These are phyloP conservation scores for Gnomoniopsis sp. DNA, from an alignment of 2,329 filamentous ascomycete genomes.

Conservation along the genomic window DNA sequence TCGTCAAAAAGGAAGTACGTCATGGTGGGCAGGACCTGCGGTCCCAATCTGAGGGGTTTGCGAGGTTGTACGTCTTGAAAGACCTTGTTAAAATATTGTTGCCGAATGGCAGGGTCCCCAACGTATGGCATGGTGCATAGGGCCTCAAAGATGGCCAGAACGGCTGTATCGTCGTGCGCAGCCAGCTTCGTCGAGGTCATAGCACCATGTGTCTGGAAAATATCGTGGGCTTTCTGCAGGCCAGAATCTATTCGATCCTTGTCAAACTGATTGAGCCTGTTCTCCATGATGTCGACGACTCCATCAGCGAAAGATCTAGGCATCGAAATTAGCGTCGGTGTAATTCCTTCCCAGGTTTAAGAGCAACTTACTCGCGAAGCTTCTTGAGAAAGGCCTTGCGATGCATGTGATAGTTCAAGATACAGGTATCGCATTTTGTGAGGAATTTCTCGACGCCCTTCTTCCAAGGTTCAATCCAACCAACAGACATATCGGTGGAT, in stretches of 20 bases:
- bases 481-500: constrained; percentile 55
- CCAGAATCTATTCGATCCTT: constrained; percentile 30
- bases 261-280: constrained; percentile 36
- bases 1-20: constrained; percentile 79
- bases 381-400: constrained; percentile 61
- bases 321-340: neutral
- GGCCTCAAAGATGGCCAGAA: constrained; percentile 83
- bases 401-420: constrained; percentile 69
- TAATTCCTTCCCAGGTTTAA: neutral
- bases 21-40: constrained; percentile 74
- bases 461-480: constrained; percentile 59
- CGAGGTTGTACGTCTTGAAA: constrained; percentile 78
- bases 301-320: constrained; percentile 35
- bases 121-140: constrained; percentile 82
- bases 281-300: constrained; percentile 35
- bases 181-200: constrained; percentile 47
- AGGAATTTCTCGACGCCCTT: constrained; percentile 55
- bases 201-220: constrained; percentile 37
- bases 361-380: constrained; percentile 52
- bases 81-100: constrained; percentile 69
- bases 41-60: constrained; percentile 71
- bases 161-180: constrained; percentile 51
- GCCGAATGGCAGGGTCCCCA: constrained; percentile 45
- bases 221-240: constrained; percentile 47
- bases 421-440: constrained; percentile 65